Evolutionary conservation across 2,329 filamentous ascomycete species (phyloP).

Genomic region (Mollisia scopiformis): DNA sequence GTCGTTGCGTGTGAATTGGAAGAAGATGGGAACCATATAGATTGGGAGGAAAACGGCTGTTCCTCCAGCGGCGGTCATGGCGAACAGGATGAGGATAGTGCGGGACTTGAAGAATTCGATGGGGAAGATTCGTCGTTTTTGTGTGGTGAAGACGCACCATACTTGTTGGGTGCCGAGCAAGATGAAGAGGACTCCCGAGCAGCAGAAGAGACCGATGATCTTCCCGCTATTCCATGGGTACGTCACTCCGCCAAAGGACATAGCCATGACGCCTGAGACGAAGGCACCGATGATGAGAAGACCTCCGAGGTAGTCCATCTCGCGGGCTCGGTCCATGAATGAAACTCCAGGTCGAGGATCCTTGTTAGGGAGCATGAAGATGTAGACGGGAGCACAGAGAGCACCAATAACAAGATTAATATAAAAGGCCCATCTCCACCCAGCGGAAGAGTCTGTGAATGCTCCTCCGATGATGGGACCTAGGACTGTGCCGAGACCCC

Average conservation of each 20-base stretch:
- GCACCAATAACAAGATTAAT: slow-evolving; percentile 48
- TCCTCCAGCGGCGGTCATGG: slow-evolving; percentile 36
- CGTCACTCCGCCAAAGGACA: slow-evolving; percentile 38
- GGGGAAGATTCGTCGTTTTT: slow-evolving; percentile 31
- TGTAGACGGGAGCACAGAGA: slow-evolving; percentile 41
- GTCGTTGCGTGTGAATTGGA: slow-evolving; percentile 52
- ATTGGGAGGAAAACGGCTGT: slow-evolving; percentile 30
- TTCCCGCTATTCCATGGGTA: slow-evolving; percentile 35
- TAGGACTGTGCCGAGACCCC: slow-evolving; percentile 49
- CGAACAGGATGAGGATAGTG: slow-evolving; percentile 41
- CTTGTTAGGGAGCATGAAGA: slow-evolving; percentile 48
- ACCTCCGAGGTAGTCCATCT: slow-evolving; percentile 32
- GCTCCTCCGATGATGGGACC: slow-evolving; percentile 52
- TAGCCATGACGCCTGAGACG: slow-evolving; percentile 38
- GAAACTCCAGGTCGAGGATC: slow-evolving; percentile 34
- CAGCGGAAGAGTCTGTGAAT: slow-evolving; percentile 44
- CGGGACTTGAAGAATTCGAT: slow-evolving; percentile 40
- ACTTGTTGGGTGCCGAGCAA: slow-evolving; percentile 30
- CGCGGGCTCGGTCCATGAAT: slow-evolving; percentile 25
- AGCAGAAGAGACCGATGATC: slow-evolving; percentile 42
- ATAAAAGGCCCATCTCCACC: slow-evolving; percentile 55
- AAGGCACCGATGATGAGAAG: slow-evolving; percentile 39
- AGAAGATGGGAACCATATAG: slow-evolving; percentile 51
- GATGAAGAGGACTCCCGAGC: slow-evolving; percentile 43
- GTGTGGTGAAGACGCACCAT: slow-evolving; percentile 33